A percentile compares a stretch with the other conserved stretches of the same genome.
These are phyloP conservation scores for Grosmannia clavigera DNA, from an alignment of 2,329 filamentous ascomycete species.

Conservation along the genomic window DNA sequence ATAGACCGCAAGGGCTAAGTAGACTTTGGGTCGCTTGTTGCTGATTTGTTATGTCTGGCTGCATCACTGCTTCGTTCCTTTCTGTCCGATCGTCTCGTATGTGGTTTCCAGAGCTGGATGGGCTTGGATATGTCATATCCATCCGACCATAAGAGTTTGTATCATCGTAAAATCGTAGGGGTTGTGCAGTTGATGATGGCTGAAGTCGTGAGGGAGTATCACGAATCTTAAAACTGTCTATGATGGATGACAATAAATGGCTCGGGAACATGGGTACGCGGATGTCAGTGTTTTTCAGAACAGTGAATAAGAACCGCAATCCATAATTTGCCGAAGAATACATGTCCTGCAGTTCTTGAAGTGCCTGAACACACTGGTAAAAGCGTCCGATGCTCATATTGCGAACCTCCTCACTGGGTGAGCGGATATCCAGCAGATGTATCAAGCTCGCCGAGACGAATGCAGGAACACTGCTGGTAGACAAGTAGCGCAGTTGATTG, in stretches of 20 bases:
- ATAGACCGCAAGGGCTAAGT: not conserved
- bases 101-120: not conserved
- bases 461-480: slow-evolving; percentile 2
- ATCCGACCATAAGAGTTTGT: not conserved
- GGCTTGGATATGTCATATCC: not conserved
- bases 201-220: not conserved
- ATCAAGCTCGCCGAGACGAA: slow-evolving; percentile 1
- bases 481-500: slow-evolving; percentile 3
- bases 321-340: slow-evolving; percentile 1
- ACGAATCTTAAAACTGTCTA: not conserved
- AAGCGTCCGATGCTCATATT: slow-evolving; percentile 3
- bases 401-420: slow-evolving; percentile 2
- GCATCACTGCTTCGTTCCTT: not conserved
- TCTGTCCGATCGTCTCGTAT: not conserved
- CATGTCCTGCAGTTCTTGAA: slow-evolving; percentile 1
- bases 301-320: not conserved
- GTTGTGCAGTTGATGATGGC: not conserved
- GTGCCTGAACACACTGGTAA: slow-evolving; percentile 1
- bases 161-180: not conserved
- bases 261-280: not conserved
- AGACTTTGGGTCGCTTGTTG: not conserved
- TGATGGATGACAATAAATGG: not conserved
- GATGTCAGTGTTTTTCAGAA: not conserved
- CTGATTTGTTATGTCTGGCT: not conserved
- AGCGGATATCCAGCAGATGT: slow-evolving; percentile 5